phyloP scores from a whole-genome alignment of 2,329 filamentous ascomycete species.

The Verticillium nubilum region DNA sequence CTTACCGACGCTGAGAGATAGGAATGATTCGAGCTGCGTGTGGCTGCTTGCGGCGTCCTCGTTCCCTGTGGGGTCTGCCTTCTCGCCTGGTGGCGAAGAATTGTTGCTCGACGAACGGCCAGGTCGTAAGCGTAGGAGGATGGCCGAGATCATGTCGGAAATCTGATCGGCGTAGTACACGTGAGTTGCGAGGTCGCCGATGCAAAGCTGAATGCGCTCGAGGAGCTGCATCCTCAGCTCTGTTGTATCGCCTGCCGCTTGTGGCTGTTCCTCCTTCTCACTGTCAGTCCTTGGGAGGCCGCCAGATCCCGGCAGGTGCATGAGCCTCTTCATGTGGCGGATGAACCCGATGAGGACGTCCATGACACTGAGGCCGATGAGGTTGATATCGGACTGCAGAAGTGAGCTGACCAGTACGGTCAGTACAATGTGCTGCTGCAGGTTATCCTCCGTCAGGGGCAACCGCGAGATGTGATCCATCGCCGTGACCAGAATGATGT shows the following conservation, averaged over 20 bases:
- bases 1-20: conserved; percentile 50
- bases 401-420: conserved; percentile 76
- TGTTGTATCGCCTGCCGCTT: conserved; percentile 21
- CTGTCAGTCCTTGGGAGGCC: conserved; percentile 27
- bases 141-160: conserved; percentile 82
- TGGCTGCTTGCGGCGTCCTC: conserved; percentile 32
- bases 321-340: conserved; percentile 72
- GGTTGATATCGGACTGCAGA: conserved; percentile 80
- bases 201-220: conserved; percentile 65
- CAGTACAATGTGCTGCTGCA: conserved; percentile 70
- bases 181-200: conserved; percentile 87
- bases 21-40: conserved; percentile 43
- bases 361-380: conserved; percentile 95
- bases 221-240: conserved; percentile 56
- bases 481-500: conserved; percentile 77
- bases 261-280: conserved; percentile 23
- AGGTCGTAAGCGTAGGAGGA: conserved; percentile 74
- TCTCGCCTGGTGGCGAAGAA: conserved; percentile 38
- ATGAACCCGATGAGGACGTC: conserved; percentile 84
- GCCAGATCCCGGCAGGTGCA: conserved; percentile 52
- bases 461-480: conserved; percentile 70
- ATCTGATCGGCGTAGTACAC: conserved; percentile 97
- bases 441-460: conserved; percentile 62
- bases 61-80: conserved; percentile 28
- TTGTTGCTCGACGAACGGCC: conserved; percentile 28